Base-by-base conservation (phyloP, 345 rosid genomes). In the Lepidium aucheri region DNA sequence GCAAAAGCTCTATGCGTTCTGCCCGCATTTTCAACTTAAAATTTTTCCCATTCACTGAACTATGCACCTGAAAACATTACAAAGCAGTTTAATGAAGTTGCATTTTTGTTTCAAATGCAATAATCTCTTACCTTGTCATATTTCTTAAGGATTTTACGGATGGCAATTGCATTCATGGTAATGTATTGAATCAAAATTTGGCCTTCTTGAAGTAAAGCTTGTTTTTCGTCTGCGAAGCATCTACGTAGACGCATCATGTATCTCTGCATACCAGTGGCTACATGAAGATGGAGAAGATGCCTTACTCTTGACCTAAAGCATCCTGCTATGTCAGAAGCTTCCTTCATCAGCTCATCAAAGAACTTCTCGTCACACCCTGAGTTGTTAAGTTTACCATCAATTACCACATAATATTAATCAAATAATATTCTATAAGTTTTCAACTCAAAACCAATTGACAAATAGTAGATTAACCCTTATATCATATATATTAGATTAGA, bases 91-190 rank as follows among this genome's bases (percentile, higher is more conserved):
- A 22, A 12, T 16, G 11, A 54, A 15, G 35, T 34, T 52, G 53
- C 15, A n/a, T 22, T 45, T 34, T 55, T 9, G 4, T 28, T 18
- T 28, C 32, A 28, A 14, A 60, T 18, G 64, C 8, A 47, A 41
- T n/a, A 57, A 15, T 33, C 1, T 50, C 2, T 55, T 12, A 87
- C 98, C 78, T 93, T 90, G 66, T 93, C 96, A 50, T 93, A 93
- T 80, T 93, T 93, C 89, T 93, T 90, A 40, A 93, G 85, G 66
- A 93, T 90, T 80, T 93, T 88, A 52, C 81, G 82, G 44, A 90
- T 90, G 32, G 99, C 99, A 58, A 82, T 85, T 0, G 97, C 87
- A 24, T 90, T 93, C 99, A 90, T 86, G 1, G 85, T 81, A 17
- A 85, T 75, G 60, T 93, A 90, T 26, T 90, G 85, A 5, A 90